Evolutionary conservation across 169 alveolate species (phyloP).

Genomic region (Cryptosporidium baileyi): DNA sequence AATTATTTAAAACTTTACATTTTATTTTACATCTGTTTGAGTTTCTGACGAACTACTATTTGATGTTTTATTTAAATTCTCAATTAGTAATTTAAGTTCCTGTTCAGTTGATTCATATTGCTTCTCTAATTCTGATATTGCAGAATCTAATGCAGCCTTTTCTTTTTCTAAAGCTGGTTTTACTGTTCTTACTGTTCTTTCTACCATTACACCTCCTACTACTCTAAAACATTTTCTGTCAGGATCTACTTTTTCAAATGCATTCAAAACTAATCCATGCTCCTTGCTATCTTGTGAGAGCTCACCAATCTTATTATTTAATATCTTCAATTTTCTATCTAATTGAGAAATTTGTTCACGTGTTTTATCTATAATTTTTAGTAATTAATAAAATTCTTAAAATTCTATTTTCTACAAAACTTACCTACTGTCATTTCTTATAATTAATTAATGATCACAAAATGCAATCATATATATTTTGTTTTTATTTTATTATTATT

Average conservation of each 20-base stretch:
- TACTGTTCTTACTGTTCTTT: constrained; percentile 87
- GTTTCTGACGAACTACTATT: too few relatives aligned
- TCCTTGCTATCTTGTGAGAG: constrained; percentile 84
- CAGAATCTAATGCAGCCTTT: constrained; percentile 68
- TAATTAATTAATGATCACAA: too few relatives aligned
- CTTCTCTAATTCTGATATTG: constrained; percentile 54
- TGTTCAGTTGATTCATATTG: constrained; percentile 52
- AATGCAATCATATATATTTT: too few relatives aligned
- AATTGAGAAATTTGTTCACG: constrained; percentile 67
- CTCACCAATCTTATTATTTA: constrained; percentile 79
- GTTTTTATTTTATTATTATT: too few relatives aligned
- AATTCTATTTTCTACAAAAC: too few relatives aligned
- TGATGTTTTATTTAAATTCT: background rate
- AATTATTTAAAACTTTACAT: too few relatives aligned
- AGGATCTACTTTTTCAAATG: constrained; percentile 80
- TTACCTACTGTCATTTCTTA: constrained; percentile 32
- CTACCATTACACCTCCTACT: constrained; percentile 89
- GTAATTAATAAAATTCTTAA: background rate
- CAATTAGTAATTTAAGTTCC: constrained; percentile 28
- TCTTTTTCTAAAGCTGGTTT: constrained; percentile 85
- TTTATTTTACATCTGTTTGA: too few relatives aligned
- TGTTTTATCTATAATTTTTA: background rate
- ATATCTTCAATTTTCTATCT: constrained; percentile 74
- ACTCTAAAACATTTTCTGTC: constrained; percentile 88
- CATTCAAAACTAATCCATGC: constrained; percentile 86